Evolutionary conservation across 2,329 filamentous ascomycete species (phyloP).

Genomic region (Pleurostoma richardsiae): DNA sequence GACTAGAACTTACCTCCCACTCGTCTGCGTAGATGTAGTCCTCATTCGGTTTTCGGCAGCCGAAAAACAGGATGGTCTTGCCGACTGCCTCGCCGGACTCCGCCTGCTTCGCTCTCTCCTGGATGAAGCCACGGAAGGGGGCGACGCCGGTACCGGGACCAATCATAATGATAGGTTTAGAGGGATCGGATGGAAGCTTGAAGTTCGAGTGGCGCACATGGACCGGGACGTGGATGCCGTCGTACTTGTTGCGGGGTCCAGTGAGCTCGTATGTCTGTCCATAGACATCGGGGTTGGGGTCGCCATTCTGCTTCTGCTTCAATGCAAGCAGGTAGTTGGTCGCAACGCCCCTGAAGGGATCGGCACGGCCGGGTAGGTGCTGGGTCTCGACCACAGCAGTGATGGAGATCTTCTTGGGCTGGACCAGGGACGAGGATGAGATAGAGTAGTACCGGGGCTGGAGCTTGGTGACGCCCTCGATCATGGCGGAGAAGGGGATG

Average conservation of each 20-base stretch:
- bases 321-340: slow-evolving; percentile 95
- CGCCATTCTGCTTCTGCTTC: slow-evolving; percentile 94
- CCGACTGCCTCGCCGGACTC: slow-evolving; percentile 78
- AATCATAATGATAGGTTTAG: slow-evolving; percentile 92
- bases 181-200: slow-evolving; percentile 93
- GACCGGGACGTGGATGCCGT: slow-evolving; percentile 89
- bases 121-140: slow-evolving; percentile 91
- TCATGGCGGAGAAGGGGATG: slow-evolving; percentile 89
- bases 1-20: slow-evolving; percentile 69
- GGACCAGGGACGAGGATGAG: slow-evolving; percentile 90
- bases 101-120: slow-evolving; percentile 83
- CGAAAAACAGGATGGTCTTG: slow-evolving; percentile 88
- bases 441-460: slow-evolving; percentile 99
- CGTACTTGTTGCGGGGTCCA: slow-evolving; percentile 94
- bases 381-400: slow-evolving; percentile 91
- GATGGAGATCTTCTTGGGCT: slow-evolving; percentile 91
- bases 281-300: slow-evolving; percentile 74
- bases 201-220: slow-evolving; percentile 98
- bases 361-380: slow-evolving; percentile 67
- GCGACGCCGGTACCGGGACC: slow-evolving; percentile 95
- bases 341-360: slow-evolving; percentile 85
- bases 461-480: slow-evolving; percentile 90
- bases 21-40: slow-evolving; percentile 91
- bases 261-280: slow-evolving; percentile 81
- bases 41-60: slow-evolving; percentile 80